Evolutionary conservation across 768 basidiomycete species (phyloP), one percentile per base, ranked within the genome.

Genomic region (Podaxis mareebaensis): DNA sequence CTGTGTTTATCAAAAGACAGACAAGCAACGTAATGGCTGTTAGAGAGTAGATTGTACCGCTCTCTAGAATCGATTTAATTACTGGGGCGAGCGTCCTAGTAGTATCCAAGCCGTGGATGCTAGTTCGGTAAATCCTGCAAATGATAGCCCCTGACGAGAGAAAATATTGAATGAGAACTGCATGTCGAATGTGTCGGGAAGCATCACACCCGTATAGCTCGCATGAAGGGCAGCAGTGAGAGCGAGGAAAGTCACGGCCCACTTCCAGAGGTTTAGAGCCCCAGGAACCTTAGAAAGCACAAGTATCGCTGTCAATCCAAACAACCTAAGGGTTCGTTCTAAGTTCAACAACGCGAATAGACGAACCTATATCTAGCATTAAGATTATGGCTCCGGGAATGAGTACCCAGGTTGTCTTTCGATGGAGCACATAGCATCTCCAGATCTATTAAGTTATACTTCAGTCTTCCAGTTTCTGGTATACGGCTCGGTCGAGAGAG

Each of bases 91-190:
- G 44, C 5, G 13, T 46, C 10, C 57, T 42, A 20, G 30, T 33
- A 6, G 44, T 28, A 22, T 8, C 4, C n/a, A 30, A 2, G 22
- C 6, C 26, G 5, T 20, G 24, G 3, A 3, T 12, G n/a, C 20
- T 33, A 7, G 44, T 33, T 11, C 24, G 44, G n/a, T 58, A 58
- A 11, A 58, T 48, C 30, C 33, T 58, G 26, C 17, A 33, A 10
- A 30, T 44, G n/a, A 58, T 58, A 36, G 57, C 40, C 3, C 42
- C 57, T 58, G n/a, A n/a, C n/a, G n/a, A n/a, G n/a, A n/a, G n/a
- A n/a, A n/a, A 30, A 13, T 4, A 53, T 15, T 28, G 7, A 17
- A 28, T 30, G 52, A 28, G 7, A 28, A 28, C 28, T 28, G 24
- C 28, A 26, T 2, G 3, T 30, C 17, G 12, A 15, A 28, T 1